Percentiles rank a stretch among this genome's conserved stretches.
These are phyloP conservation scores for Chloris gayana DNA, from an alignment of 176 grass and related monocot genomes.

Conservation along the genomic window DNA sequence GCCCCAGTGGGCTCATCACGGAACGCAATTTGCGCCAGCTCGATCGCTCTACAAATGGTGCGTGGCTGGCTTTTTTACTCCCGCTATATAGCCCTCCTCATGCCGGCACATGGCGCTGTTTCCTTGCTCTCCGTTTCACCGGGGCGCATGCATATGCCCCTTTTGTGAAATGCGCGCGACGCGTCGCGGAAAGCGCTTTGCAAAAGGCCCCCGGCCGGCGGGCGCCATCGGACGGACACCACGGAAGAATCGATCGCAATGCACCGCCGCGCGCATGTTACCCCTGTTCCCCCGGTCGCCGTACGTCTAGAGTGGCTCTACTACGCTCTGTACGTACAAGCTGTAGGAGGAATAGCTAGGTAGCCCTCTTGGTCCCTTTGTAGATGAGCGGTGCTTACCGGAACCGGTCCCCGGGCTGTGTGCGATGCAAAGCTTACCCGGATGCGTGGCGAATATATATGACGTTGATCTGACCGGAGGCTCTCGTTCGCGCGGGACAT, in stretches of 20 bases:
- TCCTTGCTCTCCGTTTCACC: background rate
- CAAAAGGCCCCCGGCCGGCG: constrained; percentile 8
- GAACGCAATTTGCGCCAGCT: background rate
- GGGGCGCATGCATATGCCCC: no score
- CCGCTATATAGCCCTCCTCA: background rate
- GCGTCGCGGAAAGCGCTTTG: constrained; percentile 33
- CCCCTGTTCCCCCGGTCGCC: constrained; percentile 24
- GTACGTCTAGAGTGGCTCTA: no score
- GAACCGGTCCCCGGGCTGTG: background rate
- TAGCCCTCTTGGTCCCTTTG: background rate
- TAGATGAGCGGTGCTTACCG: background rate
- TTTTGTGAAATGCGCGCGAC: background rate
- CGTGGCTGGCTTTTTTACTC: constrained; percentile 39
- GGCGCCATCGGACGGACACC: background rate
- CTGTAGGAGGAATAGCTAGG: background rate
- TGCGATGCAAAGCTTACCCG: no score
- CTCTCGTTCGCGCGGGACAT: no score
- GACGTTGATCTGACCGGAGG: background rate
- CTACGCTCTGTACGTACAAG: no score
- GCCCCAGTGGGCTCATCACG: background rate
- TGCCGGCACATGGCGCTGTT: constrained; percentile 50
- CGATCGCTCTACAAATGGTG: background rate
- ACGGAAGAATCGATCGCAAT: background rate
- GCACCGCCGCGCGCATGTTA: constrained; percentile 44
- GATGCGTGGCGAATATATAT: background rate